Conservation (phyloP, 345 rosid species). For the Eucalyptus caleyi region DNA sequence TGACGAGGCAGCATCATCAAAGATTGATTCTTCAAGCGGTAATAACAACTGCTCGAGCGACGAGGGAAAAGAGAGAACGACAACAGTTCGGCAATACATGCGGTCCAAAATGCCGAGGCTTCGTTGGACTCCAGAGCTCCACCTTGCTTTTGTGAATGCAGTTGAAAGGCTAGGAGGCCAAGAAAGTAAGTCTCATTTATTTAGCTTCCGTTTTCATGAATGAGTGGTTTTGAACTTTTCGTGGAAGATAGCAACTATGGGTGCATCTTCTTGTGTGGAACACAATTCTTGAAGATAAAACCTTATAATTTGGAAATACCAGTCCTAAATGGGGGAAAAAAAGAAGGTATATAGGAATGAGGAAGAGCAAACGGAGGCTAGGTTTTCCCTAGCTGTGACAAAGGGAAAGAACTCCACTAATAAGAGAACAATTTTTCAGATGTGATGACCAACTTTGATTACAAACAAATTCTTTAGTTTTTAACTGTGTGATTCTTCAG, state of each 20-base stretch:
- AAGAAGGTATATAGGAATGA: neutral
- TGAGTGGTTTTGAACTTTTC: neutral
- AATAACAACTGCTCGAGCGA: constrained; percentile 3
- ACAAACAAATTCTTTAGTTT: neutral
- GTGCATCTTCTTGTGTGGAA: neutral
- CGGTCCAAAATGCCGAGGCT: constrained; percentile 75
- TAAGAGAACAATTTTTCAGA: neutral
- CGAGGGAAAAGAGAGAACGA: constrained; percentile 1
- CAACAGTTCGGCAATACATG: constrained; percentile 52
- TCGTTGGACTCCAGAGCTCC: constrained; percentile 90
- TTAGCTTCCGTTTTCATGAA: neutral
- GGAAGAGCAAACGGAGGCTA: neutral
- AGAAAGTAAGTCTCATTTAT: constrained; percentile 45
- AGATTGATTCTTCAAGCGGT: neutral
- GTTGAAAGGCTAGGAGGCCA: constrained; percentile 84
- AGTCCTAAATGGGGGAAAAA: neutral
- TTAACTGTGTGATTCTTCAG: neutral
- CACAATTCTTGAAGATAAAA: neutral
- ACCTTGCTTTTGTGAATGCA: constrained; percentile 62
- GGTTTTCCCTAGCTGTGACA: neutral
- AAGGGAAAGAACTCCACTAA: neutral
- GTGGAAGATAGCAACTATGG: neutral
- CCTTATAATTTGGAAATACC: neutral
- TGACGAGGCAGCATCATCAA: neutral
- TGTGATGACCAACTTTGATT: neutral